Evolutionary conservation across 1,284 basidiomycete genomes (phyloP), one percentile per base, ranked within the genome.

Genomic region (Kalmanozyma brasiliensis): DNA sequence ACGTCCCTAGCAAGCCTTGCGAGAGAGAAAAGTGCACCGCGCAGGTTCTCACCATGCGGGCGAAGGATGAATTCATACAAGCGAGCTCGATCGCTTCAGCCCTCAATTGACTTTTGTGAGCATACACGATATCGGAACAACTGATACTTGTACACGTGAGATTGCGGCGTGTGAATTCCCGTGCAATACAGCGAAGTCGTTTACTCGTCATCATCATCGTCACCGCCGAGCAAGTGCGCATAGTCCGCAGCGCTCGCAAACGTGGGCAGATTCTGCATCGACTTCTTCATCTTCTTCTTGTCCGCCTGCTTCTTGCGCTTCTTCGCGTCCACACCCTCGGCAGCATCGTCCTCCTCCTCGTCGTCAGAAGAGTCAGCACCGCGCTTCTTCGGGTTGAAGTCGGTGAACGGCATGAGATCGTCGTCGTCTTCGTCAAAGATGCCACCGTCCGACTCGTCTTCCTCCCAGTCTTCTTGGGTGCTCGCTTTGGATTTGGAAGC

Each of bases 231-330:
- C 85, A 98, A 86, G 83, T 88, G 90, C 44, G 91, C 91, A 78
- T 96, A 98, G 74, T 97, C 95, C 66, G 98, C 95, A 70, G 95
- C 95, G 79, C 89, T 91, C 2, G 92, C 95, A 78, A 98, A 97
- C 26, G 89, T 91, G 2, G 94, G 93, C 73, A 93, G 79, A 36
- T 72, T 74, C 42, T 87, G 85, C 71, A 86, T 86, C 82, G 89
- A 83, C 84, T 90, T 91, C 85, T 90, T 91, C 79, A 88, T 84
- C 82, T 87, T 88, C 63, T 87, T 86, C 69, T 85, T 70, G 29
- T 71, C 77, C 19, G 47, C 57, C 17, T 76, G 59, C 45, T 71
- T 74, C 33, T 81, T 76, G 29, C 76, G 61, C 35, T 72, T 78
- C 52, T 67, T 73, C 9, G 44, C 46, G 13, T 64, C 61, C 3